phyloP scores from a whole-genome alignment of 176 grass and related monocot species.

The Zoysia japonica region DNA sequence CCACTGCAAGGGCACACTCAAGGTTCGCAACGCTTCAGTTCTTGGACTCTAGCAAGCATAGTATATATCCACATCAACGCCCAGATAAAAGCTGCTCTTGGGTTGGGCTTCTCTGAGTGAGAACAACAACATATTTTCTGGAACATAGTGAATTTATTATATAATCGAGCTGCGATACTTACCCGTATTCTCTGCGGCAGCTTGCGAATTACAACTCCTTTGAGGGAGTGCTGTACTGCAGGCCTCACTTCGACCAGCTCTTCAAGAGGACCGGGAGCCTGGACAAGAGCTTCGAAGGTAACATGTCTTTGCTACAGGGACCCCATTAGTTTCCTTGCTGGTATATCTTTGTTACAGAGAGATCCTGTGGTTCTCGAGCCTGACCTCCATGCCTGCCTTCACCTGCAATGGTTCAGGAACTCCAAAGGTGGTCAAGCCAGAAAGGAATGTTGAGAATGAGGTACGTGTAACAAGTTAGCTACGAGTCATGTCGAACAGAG shows the following conservation, averaged over 20 bases:
- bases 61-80: background rate
- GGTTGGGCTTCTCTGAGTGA: background rate
- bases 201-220: slow-evolving; percentile 97
- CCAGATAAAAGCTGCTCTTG: background rate
- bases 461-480: slow-evolving; percentile 30
- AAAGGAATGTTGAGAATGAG: slow-evolving; percentile 80
- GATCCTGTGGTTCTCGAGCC: slow-evolving; percentile 14
- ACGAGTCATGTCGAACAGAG: background rate
- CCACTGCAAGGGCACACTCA: slow-evolving; percentile 97
- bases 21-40: slow-evolving; percentile 9
- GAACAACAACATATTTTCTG: background rate
- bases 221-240: slow-evolving; percentile 95
- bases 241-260: slow-evolving; percentile 93
- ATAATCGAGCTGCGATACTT: background rate
- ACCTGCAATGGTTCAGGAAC: slow-evolving; percentile 61
- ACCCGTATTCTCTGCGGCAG: slow-evolving; percentile 38
- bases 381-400: slow-evolving; percentile 6
- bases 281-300: slow-evolving; percentile 99
- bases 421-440: slow-evolving; percentile 91
- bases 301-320: background rate
- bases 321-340: background rate
- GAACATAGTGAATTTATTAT: background rate
- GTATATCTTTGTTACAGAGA: background rate
- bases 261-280: slow-evolving; percentile 98
- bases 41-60: too few relatives aligned